Evolutionary conservation across 495 filamentous ascomycete species (phyloP), one percentile per base, ranked within the genome.

Genomic region (Penicillium macrosclerotiorum): DNA sequence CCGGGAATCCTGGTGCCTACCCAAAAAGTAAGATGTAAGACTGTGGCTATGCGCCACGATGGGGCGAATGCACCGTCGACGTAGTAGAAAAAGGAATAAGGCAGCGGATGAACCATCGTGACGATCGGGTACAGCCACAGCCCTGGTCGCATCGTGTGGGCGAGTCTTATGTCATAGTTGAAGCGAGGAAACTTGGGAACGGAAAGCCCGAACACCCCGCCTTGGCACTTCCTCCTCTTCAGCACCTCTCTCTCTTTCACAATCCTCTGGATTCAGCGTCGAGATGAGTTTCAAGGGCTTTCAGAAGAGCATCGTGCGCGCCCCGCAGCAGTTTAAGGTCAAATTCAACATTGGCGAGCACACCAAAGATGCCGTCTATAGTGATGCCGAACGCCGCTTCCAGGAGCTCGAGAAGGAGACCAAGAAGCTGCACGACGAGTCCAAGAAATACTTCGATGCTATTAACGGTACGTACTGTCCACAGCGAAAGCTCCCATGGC

Each of bases 221-320:
- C 54, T 42, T 45, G 38, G 36, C 40, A 36, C 26, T 43, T 48
- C 29, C 24, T 36, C 26, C 19, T 38, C 38, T 36, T 27, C 37
- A 44, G 24, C 39, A 17, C 49, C 24, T 49, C 35, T 42, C 37
- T 46, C 38, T 47, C 46, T 32, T 42, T 48, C 19, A 20, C 36
- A 29, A 26, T 33, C 37, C 20, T 29, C 33, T 43, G 11, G 4
- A 2, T 17, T 27, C 31, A 9, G 17, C 25, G 46, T 40, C 45
- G 64, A 57, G 38, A 98, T 98, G 93, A 96, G 92, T 82, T 90
- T 95, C 74, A 92, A 91, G 73, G 93, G 93, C 51, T 88, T 98
- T 61, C 82, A 85, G 69, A 96, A 95, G 75, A 86, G 88, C 69
- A 73, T 95, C 59, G 76, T 82, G 37, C 80, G 93, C 55, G 88